These are phyloP conservation scores for Chalciporus pseudorubinellus DNA, from an alignment of 768 basidiomycete genomes.

Conservation along the genomic window DNA sequence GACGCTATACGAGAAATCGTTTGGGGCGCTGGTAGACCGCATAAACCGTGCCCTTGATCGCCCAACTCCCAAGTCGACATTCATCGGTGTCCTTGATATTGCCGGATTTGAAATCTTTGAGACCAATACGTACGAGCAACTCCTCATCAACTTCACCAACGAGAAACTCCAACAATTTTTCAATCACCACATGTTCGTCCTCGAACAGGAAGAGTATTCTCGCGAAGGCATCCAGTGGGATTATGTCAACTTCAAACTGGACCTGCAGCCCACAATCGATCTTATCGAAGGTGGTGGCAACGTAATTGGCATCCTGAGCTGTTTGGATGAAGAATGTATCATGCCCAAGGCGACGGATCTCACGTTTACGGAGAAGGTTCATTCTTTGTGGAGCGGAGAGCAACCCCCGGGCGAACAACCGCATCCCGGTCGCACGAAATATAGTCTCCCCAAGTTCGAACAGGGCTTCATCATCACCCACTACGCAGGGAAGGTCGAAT, in stretches of 20 bases:
- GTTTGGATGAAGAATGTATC: conserved; percentile 97
- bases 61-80: conserved; percentile 86
- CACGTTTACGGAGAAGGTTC: conserved; percentile 92
- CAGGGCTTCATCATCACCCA: conserved; percentile 95
- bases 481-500: conserved; percentile 96
- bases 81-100: conserved; percentile 98
- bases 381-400: conserved; percentile 63
- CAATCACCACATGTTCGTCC: conserved; percentile 99
- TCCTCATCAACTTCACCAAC: conserved; percentile 98
- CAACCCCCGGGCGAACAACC: conserved; percentile 42
- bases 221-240: conserved; percentile 97
- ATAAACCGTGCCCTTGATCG: conserved; percentile 94
- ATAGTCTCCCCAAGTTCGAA: conserved; percentile 82
- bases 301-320: conserved; percentile 85
- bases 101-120: conserved; percentile 99
- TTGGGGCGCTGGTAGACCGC: conserved; percentile 89
- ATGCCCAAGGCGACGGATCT: conserved; percentile 98
- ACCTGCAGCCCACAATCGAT: conserved; percentile 97
- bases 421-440: conserved; percentile 81
- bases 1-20: conserved; percentile 95
- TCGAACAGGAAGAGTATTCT: conserved; percentile 98
- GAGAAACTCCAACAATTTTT: conserved; percentile 98
- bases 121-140: conserved; percentile 92
- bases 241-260: conserved; percentile 96
- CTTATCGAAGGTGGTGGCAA: conserved; percentile 80